Percentiles rank a stretch among this genome's conserved stretches.
These are phyloP conservation scores for Metschnikowia picachoensis DNA, from an alignment of 805 yeast genomes.

Conservation along the genomic window DNA sequence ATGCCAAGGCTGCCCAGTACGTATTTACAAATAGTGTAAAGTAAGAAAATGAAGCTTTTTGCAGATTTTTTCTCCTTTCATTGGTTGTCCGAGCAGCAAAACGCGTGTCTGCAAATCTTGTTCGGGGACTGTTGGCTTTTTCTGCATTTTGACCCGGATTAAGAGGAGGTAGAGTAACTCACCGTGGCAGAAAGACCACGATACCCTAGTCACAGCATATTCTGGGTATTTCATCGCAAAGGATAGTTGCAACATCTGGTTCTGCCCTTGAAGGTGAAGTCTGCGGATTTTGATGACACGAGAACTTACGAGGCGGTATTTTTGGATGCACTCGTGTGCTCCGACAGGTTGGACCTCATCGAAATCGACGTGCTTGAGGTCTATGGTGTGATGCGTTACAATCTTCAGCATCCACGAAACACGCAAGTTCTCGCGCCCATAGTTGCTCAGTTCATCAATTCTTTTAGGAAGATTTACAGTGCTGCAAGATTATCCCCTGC, in stretches of 20 bases:
- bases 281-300: not conserved
- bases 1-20: too few relatives aligned
- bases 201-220: constrained; percentile 15
- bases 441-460: constrained; percentile 8
- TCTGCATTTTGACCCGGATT: constrained; percentile 13
- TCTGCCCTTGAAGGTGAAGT: constrained; percentile 5
- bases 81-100: constrained; percentile 27
- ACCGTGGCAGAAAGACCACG: not conserved
- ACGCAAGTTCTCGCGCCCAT: constrained; percentile 10
- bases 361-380: constrained; percentile 3
- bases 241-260: constrained; percentile 32
- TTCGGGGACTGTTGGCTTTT: constrained; percentile 14
- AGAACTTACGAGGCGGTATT: constrained; percentile 21
- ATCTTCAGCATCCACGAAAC: constrained; percentile 15
- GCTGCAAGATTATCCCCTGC: constrained; percentile 3
- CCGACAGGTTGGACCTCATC: constrained; percentile 15
- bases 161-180: constrained; percentile 8
- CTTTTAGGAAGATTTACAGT: not conserved
- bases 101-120: constrained; percentile 2
- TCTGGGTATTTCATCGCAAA: constrained; percentile 26
- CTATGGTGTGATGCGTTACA: constrained; percentile 8
- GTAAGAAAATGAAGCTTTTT: too few relatives aligned
- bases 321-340: constrained; percentile 21
- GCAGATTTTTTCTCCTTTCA: too few relatives aligned
- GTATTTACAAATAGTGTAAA: too few relatives aligned